A percentile compares a stretch with the other conserved stretches of the same genome.
Evolutionary conservation across 805 yeast genomes (phyloP).

Genomic region (Kuraishia floccosa): DNA sequence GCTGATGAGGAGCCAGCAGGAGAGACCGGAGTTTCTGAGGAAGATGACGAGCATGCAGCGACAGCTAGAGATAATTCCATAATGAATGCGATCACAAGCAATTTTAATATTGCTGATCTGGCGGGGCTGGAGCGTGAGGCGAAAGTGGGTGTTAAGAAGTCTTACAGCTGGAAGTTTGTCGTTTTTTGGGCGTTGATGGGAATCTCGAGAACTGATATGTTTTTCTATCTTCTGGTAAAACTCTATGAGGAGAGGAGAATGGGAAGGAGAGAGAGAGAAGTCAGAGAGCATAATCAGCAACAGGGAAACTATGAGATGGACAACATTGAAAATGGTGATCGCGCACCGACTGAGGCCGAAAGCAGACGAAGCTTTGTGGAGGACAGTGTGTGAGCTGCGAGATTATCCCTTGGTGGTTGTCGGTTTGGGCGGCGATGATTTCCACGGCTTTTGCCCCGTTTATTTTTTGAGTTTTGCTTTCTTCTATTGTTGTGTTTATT

Average conservation of each 20-base stretch:
- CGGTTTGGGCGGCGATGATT: too few species aligned
- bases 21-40: not conserved
- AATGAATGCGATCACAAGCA: not conserved
- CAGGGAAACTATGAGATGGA: not conserved
- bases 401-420: too few species aligned
- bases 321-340: not conserved
- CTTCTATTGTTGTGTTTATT: not conserved
- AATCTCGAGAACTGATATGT: constrained; percentile 31
- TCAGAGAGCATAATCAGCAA: constrained; percentile 1
- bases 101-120: constrained; percentile 27
- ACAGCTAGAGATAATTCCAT: not conserved
- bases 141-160: constrained; percentile 19
- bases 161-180: constrained; percentile 13
- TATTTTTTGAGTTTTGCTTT: constrained; percentile 1
- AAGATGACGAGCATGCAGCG: not conserved
- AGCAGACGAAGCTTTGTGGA: too few species aligned
- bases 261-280: constrained; percentile 7
- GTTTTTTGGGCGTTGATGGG: constrained; percentile 51
- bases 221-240: constrained; percentile 36
- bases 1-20: not conserved
- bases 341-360: too few species aligned
- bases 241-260: constrained; percentile 17
- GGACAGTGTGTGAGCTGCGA: too few species aligned
- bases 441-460: not conserved
- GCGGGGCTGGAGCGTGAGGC: constrained; percentile 35